These are phyloP conservation scores for Aureococcus anophagefferens DNA, from an alignment of 108 stramenopile genomes.

Conservation along the genomic window DNA sequence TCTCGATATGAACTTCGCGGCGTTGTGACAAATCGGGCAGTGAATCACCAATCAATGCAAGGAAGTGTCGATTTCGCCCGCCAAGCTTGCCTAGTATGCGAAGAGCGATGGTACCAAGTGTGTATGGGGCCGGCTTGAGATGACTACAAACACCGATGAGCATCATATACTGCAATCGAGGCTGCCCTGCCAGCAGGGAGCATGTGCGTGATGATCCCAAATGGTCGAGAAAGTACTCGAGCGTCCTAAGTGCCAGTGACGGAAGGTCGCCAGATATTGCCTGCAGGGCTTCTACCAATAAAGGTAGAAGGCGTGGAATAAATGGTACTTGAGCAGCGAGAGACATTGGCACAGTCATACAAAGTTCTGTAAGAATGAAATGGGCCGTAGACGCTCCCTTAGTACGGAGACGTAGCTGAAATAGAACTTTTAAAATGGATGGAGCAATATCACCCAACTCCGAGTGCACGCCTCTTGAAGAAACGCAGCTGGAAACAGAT, in stretches of 20 bases:
- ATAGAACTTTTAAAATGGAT: too few species aligned
- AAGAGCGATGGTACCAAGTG: slow-evolving; percentile 76
- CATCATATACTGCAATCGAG: not conserved
- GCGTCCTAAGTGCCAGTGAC: slow-evolving; percentile 48
- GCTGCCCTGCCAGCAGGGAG: not conserved
- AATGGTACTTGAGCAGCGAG: too few species aligned
- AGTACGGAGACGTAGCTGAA: too few species aligned
- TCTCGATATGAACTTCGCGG: too few species aligned
- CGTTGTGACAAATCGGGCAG: too few species aligned
- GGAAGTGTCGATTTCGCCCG: slow-evolving; percentile 76
- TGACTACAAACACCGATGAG: slow-evolving; percentile 56
- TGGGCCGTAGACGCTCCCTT: too few species aligned
- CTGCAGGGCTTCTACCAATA: too few species aligned
- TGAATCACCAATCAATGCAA: slow-evolving; percentile 6
- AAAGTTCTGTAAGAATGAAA: too few species aligned
- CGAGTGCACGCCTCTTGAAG: too few species aligned
- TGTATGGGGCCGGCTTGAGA: slow-evolving; percentile 82
- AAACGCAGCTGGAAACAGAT: slow-evolving; percentile 24
- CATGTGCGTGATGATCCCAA: slow-evolving; percentile 39
- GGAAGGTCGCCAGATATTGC: not conserved
- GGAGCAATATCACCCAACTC: too few species aligned
- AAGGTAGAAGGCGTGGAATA: too few species aligned
- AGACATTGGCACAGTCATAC: too few species aligned
- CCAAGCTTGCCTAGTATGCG: slow-evolving; percentile 85
- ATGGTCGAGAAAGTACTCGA: slow-evolving; percentile 96